Percentiles rank a stretch among this genome's conserved stretches.
phyloP scores from a whole-genome alignment of 306 rosid species.

The Gleditsia sinensis region DNA sequence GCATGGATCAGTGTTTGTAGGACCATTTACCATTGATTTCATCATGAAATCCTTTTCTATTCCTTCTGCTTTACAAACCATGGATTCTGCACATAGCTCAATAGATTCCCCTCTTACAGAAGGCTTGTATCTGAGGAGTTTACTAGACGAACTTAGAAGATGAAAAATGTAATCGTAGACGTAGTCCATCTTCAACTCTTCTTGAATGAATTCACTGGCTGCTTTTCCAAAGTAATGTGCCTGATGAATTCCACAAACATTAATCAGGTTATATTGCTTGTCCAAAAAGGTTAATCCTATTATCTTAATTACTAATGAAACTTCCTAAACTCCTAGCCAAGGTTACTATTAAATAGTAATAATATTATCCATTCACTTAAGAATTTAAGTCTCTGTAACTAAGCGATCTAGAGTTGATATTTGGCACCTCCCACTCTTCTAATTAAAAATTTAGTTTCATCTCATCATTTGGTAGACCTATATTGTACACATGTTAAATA shows the following conservation, averaged over 20 bases:
- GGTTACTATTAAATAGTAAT: too few relatives aligned
- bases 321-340: too few relatives aligned
- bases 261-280: too few relatives aligned
- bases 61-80: constrained; percentile 71
- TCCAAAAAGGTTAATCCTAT: too few relatives aligned
- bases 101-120: constrained; percentile 44
- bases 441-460: too few relatives aligned
- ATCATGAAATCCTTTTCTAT: constrained; percentile 50
- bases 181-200: constrained; percentile 74
- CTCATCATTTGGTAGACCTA: too few relatives aligned
- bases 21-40: constrained; percentile 76
- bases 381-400: too few relatives aligned
- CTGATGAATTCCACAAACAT: constrained; percentile 35
- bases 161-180: constrained; percentile 88
- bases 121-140: constrained; percentile 72
- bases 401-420: too few relatives aligned
- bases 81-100: constrained; percentile 73
- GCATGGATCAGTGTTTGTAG: constrained; percentile 58
- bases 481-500: too few relatives aligned
- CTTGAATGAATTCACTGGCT: constrained; percentile 64
- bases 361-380: too few relatives aligned
- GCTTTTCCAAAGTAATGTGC: constrained; percentile 71
- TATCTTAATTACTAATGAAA: too few relatives aligned
- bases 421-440: too few relatives aligned
- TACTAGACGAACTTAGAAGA: constrained; percentile 60